Percentiles rank a stretch among this genome's conserved stretches.
Conservation (phyloP, 2,329 filamentous ascomycete species). For the Fusarium hostae region DNA sequence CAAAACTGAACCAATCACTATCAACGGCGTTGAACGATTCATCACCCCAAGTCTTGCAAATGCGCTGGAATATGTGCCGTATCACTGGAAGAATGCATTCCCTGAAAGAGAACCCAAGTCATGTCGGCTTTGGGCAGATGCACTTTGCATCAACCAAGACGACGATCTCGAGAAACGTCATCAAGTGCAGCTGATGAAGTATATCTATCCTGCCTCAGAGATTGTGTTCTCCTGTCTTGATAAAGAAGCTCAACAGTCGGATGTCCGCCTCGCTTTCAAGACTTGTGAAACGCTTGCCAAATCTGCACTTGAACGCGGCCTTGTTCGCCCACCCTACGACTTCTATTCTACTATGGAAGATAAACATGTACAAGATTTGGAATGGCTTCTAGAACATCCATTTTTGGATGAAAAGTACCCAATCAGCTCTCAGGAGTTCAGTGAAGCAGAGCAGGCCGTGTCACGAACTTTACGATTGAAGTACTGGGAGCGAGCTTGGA, state of each 20-base stretch:
- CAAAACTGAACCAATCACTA: background rate
- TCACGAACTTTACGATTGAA: background rate
- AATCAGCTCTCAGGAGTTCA: background rate
- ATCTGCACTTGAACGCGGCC: background rate
- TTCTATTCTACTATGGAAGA: background rate
- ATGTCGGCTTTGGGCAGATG: slow-evolving; percentile 3
- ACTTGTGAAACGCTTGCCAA: background rate
- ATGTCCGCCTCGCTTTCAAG: background rate
- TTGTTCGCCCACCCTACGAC: background rate
- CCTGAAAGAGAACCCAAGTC: background rate
- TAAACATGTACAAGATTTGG: background rate
- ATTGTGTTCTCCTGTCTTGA: background rate
- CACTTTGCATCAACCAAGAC: slow-evolving; percentile 10
- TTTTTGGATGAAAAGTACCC: background rate
- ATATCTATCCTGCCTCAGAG: background rate
- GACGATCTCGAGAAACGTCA: background rate
- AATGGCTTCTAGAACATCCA: background rate
- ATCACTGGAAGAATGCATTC: background rate
- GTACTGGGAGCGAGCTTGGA: slow-evolving; percentile 10
- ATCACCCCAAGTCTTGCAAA: background rate
- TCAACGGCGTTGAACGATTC: background rate
- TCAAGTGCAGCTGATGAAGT: background rate
- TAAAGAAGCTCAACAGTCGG: background rate
- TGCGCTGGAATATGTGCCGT: background rate
- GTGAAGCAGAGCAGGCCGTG: background rate